phyloP scores from a whole-genome alignment of 2,329 filamentous ascomycete species.

The Epichloe sibirici region DNA sequence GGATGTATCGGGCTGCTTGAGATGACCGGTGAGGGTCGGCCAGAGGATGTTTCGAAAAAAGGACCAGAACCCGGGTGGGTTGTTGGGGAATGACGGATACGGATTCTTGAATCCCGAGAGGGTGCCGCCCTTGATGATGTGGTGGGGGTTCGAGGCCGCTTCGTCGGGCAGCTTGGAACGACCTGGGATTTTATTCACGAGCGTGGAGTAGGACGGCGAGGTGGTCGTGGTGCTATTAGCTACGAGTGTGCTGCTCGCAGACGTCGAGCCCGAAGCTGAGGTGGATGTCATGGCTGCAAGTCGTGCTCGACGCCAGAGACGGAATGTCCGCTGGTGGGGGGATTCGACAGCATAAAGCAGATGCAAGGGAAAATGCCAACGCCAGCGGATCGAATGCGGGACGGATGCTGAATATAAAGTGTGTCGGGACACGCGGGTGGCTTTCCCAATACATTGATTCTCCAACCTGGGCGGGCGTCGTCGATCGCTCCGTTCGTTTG shows the following conservation, averaged over 20 bases:
- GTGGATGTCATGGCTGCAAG: not conserved
- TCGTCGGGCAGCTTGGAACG: conserved; percentile 27
- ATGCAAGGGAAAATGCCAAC: not conserved
- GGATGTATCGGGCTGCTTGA: conserved; percentile 45
- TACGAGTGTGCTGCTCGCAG: too few species aligned
- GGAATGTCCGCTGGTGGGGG: conserved; percentile 2
- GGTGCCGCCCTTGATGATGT: conserved; percentile 29
- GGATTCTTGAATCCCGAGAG: conserved; percentile 37
- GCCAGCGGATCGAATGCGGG: too few species aligned
- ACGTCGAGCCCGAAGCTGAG: conserved; percentile 16
- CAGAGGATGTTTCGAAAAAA: conserved; percentile 22
- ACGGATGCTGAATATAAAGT: not conserved
- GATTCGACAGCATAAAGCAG: not conserved
- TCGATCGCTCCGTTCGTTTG: too few species aligned
- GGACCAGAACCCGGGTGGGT: conserved; percentile 9
- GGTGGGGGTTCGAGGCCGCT: conserved; percentile 35
- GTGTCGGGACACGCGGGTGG: not conserved
- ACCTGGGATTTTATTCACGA: conserved; percentile 15
- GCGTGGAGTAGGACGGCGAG: too few species aligned
- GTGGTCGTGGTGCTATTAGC: too few species aligned
- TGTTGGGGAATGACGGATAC: conserved; percentile 31
- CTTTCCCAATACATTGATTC: too few species aligned
- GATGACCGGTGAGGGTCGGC: conserved; percentile 27
- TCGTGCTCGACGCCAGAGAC: conserved; percentile 6
- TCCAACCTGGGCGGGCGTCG: too few species aligned